These are phyloP conservation scores for Dendrothele bispora DNA, from an alignment of 768 basidiomycete genomes.

Conservation along the genomic window DNA sequence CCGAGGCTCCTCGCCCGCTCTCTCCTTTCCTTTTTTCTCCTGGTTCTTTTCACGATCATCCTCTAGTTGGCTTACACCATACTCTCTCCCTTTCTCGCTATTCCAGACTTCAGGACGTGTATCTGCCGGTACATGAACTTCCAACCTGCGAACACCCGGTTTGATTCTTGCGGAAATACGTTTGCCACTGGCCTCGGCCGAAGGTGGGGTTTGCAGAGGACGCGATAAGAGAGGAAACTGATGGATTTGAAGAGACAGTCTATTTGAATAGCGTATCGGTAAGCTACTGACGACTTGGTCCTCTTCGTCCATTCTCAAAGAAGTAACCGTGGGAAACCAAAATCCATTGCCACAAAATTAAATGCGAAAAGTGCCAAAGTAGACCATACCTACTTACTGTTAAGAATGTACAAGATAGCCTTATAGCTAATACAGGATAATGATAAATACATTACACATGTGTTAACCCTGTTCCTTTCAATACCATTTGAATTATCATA, in stretches of 20 bases:
- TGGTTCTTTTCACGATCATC: constrained; percentile 83
- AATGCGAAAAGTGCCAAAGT: too few relatives aligned
- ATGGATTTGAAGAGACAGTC: constrained; percentile 68
- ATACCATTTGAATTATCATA: not conserved
- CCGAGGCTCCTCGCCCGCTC: constrained; percentile 56
- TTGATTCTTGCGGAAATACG: constrained; percentile 75
- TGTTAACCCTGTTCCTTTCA: not conserved
- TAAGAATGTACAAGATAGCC: too few relatives aligned
- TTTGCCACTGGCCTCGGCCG: constrained; percentile 71
- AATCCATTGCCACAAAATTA: too few relatives aligned
- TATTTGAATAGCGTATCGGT: constrained; percentile 71
- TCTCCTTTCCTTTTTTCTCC: constrained; percentile 37
- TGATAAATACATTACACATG: not conserved
- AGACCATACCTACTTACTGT: too few relatives aligned
- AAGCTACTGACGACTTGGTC: constrained; percentile 69
- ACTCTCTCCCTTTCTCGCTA: constrained; percentile 60
- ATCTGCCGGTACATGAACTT: constrained; percentile 83
- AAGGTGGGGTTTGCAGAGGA: constrained; percentile 75
- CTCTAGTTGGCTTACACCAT: constrained; percentile 65
- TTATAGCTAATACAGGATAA: too few relatives aligned
- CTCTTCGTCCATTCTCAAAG: constrained; percentile 27
- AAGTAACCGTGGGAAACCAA: too few relatives aligned
- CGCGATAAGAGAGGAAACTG: constrained; percentile 79
- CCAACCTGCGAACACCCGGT: constrained; percentile 57
- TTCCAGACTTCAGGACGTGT: constrained; percentile 82